These are phyloP conservation scores for Colletotrichum sp. DNA, from an alignment of 2,329 filamentous ascomycete species.

Conservation along the genomic window DNA sequence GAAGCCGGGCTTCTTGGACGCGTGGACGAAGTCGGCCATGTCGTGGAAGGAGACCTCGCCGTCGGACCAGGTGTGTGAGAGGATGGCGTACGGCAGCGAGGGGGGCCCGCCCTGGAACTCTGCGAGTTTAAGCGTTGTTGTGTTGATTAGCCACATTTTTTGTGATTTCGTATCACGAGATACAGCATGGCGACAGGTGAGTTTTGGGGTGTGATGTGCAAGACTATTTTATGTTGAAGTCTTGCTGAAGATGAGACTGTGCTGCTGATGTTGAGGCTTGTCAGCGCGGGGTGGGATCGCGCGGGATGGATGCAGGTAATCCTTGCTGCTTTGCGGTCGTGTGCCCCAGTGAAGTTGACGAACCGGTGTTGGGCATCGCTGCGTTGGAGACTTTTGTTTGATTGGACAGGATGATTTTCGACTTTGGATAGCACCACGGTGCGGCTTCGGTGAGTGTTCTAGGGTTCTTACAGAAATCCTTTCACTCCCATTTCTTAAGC, in stretches of 20 bases:
- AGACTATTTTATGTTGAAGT: neutral
- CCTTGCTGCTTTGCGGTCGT: neutral
- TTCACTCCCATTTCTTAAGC: accelerated
- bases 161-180: neutral
- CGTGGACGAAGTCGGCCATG: neutral
- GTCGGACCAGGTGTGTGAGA: conserved; percentile 29
- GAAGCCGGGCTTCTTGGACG: neutral
- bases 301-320: neutral
- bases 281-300: neutral
- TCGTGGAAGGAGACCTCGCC: conserved; percentile 30
- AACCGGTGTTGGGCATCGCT: neutral
- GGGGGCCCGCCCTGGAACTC: neutral
- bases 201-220: accelerated
- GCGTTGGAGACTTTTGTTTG: neutral
- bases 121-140: neutral
- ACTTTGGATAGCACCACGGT: neutral
- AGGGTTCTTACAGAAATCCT: neutral
- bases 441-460: neutral
- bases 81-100: neutral
- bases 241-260: neutral
- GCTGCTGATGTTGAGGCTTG: neutral
- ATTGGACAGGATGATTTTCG: neutral
- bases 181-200: neutral
- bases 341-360: neutral
- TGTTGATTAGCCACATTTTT: neutral